Conservation (phyloP, 148 eudicot genomes). For the Arctostaphylos glauca region DNA sequence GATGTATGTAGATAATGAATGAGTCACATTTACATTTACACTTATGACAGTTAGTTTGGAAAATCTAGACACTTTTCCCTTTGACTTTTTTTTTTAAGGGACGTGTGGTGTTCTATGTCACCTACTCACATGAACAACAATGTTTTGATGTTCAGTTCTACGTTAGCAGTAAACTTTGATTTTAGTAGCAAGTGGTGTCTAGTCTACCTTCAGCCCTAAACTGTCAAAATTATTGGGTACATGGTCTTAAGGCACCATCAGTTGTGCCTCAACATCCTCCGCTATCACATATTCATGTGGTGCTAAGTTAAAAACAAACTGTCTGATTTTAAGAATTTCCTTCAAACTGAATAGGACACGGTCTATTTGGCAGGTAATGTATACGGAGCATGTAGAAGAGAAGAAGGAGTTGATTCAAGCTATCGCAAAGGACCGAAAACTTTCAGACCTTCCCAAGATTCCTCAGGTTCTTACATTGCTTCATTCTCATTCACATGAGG, state of each 20-base stretch:
- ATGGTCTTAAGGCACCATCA: too few species aligned
- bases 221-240: neutral
- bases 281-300: too few species aligned
- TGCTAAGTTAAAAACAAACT: neutral
- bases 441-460: constrained; percentile 62
- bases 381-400: constrained; percentile 50
- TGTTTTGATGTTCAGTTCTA: too few species aligned
- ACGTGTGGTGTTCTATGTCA: too few species aligned
- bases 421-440: constrained; percentile 45
- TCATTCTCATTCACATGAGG: neutral
- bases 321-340: neutral
- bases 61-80: too few species aligned
- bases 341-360: neutral
- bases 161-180: too few species aligned
- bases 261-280: too few species aligned
- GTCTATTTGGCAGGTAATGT: constrained; percentile 53
- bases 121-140: too few species aligned
- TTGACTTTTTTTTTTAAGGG: too few species aligned
- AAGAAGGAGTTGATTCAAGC: constrained; percentile 61
- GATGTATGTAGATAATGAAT: too few species aligned
- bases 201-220: neutral
- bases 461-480: constrained; percentile 45
- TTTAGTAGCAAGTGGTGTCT: neutral
- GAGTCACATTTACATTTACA: too few species aligned
- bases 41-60: too few species aligned